Evolutionary conservation across 2,329 filamentous ascomycete genomes (phyloP).

Genomic region (Pseudogymnoascus sp.): DNA sequence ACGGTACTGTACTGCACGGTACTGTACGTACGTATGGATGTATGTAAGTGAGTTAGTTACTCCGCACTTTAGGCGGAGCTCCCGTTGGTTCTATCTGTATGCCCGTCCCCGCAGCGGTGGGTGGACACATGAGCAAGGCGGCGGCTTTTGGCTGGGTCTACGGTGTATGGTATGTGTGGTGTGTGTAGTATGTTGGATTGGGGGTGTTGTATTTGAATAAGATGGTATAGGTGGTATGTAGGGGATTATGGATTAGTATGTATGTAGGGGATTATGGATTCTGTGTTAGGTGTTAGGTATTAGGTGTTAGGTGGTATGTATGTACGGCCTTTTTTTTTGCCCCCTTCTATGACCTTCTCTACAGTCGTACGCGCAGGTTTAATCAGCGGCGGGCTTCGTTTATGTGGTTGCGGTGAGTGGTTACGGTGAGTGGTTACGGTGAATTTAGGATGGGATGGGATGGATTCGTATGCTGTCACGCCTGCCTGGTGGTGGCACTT

Average conservation of each 20-base stretch:
- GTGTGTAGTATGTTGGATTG: background rate
- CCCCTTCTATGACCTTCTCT: background rate
- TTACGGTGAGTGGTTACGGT: background rate
- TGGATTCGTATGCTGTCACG: conserved; percentile 7
- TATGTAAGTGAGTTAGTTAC: background rate
- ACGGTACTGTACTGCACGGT: background rate
- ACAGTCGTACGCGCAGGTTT: background rate
- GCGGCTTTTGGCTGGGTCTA: too few species aligned
- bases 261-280: too few species aligned
- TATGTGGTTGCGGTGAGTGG: background rate
- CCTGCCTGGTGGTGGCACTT: background rate
- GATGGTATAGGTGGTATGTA: background rate
- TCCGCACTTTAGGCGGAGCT: background rate
- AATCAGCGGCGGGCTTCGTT: background rate
- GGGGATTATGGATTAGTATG: too few species aligned
- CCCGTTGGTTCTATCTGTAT: background rate
- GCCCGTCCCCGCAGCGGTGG: background rate
- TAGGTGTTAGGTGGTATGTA: background rate
- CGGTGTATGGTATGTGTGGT: too few species aligned
- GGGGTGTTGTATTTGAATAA: background rate
- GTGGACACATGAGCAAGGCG: background rate
- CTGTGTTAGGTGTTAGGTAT: background rate
- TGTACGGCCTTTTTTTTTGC: background rate
- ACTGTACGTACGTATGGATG: background rate
- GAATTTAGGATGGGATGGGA: background rate